These are phyloP conservation scores for Beauveria caledonica DNA, from an alignment of 2,329 filamentous ascomycete genomes.

Conservation along the genomic window DNA sequence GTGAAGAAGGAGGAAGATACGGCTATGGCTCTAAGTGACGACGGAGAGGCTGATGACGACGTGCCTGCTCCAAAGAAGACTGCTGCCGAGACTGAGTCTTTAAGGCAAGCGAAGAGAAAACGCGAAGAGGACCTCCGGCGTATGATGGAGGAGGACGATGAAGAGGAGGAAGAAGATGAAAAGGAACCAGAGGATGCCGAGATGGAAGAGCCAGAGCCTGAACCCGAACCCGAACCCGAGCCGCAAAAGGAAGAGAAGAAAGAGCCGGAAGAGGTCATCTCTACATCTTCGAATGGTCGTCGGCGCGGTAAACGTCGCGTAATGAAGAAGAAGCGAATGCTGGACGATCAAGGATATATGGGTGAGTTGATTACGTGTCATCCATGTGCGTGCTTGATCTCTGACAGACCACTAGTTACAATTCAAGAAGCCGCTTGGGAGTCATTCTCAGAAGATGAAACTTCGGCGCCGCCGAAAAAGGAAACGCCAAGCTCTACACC, in stretches of 20 bases:
- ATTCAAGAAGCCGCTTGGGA: constrained; percentile 82
- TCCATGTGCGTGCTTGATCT: neutral
- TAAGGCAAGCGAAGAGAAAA: constrained; percentile 25
- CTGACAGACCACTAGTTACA: constrained; percentile 52
- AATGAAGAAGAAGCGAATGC: constrained; percentile 78
- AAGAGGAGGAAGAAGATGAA: constrained; percentile 50
- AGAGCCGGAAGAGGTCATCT: constrained; percentile 43
- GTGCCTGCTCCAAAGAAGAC: constrained; percentile 21
- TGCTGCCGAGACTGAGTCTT: constrained; percentile 18
- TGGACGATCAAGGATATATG: constrained; percentile 85
- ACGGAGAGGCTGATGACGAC: constrained; percentile 32
- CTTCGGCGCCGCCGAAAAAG: constrained; percentile 44
- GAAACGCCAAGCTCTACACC: constrained; percentile 38
- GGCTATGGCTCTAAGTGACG: constrained; percentile 28
- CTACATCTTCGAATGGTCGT: constrained; percentile 49
- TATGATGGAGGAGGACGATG: constrained; percentile 45
- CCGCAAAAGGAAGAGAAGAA: constrained; percentile 27
- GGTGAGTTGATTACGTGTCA: constrained; percentile 42
- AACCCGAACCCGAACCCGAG: constrained; percentile 27
- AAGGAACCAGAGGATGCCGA: constrained; percentile 32
- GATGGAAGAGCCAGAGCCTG: constrained; percentile 31
- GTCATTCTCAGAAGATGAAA: constrained; percentile 86
- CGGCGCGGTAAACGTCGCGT: constrained; percentile 70
- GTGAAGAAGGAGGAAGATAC: constrained; percentile 22
- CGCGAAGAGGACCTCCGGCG: constrained; percentile 30